Evolutionary conservation across 371 early-diverging fungal species (phyloP), one percentile per base, ranked within the genome.

Genomic region (Actinomortierella wolfii): DNA sequence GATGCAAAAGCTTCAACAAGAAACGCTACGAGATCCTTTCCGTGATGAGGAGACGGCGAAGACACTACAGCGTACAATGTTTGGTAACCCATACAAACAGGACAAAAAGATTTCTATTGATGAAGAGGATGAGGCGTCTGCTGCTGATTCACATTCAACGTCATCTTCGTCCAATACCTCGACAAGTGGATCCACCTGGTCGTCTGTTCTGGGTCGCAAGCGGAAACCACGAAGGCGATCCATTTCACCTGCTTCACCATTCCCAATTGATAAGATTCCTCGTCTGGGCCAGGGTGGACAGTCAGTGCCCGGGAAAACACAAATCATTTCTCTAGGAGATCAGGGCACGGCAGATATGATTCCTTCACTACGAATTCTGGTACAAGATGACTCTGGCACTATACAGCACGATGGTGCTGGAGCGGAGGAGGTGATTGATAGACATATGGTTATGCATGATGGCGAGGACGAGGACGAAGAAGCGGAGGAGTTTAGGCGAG

Each of bases 1-100:
- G 5, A 83, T 86, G 83, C 64, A 67, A 14, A 70, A 78, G 50
- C 68, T 76, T 2, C 71, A 78, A 20, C 77, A 82, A 13, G 79
- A 80, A 42, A 63, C 49, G 11, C 76, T 86, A 21, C 77, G 90
- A 42, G 83, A 87, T 56, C 89, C 90, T 7, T 66, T 86, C 28
- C 68, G 86, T 29, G 86, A 86, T 51, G 91, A 90, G 49, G 87
- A 88, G 11, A 78, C 76, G 0, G 73, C 78, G 0, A 70, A 73
- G 53, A 67, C 67, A 44, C 68, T 78, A 39, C 81, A 81, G 34
- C 68, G 77, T 17, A 83, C 84, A 7, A 83, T 90, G 81, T 90
- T 90, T 76, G 91, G 91, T 26, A 90, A 89, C 51, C 90, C 90
- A 0, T 90, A 86, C 64, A 73, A 73, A 41, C 74, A 73, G 24